Base-by-base conservation (phyloP, 2,329 filamentous ascomycete genomes). In the Lachnellula suecica region DNA sequence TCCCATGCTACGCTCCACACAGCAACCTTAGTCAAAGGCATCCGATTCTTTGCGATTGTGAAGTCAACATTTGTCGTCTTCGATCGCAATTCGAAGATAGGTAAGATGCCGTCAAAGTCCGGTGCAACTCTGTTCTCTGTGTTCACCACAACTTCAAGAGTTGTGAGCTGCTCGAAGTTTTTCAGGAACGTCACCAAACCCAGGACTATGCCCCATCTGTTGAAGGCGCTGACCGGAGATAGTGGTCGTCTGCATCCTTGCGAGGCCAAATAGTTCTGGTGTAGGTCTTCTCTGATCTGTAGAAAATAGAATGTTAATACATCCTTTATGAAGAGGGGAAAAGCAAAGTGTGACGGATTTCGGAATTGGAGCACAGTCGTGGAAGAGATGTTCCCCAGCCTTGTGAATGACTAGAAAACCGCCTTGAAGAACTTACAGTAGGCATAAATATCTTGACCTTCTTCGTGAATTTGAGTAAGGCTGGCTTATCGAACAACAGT, bases 381-480 rank as follows among this genome's bases (percentile, higher is more conserved):
- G n/a, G n/a, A n/a, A n/a, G 13, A 31, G 27, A 31, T 8, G 13
- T 27, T 20, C 37, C 5, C 20, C 31, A 46, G 20, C 9, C 13
- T 9, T 17, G 31, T 35, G 15, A 35, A 35, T 13, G 0, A 35
- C 4, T 4, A 17, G 15, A 35, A 17, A 35, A 6, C 6, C 17
- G 11, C 5, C 19, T 40, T 40, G n/a, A 22, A 4, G 11, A 19
- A 40, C 37, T 22, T 40, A 40, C 37, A n/a, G 4, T 11, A 13
- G 37, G 58, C 29, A 60, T 43, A 4, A 13, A 27, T 22, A 60
- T 41, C 17, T 46, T 55, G 31, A 60, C 37, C 15, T 41, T 52
- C 27, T 47, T 52, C 3, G 31, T 46, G 20, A 45, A 53, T n/a
- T 45, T 34, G 2, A 38, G 22, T 4, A 60, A 1, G 19, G 27